Evolutionary conservation across 352 stramenopile genomes (phyloP).

Genomic region (Globisporangium iwayamae): DNA sequence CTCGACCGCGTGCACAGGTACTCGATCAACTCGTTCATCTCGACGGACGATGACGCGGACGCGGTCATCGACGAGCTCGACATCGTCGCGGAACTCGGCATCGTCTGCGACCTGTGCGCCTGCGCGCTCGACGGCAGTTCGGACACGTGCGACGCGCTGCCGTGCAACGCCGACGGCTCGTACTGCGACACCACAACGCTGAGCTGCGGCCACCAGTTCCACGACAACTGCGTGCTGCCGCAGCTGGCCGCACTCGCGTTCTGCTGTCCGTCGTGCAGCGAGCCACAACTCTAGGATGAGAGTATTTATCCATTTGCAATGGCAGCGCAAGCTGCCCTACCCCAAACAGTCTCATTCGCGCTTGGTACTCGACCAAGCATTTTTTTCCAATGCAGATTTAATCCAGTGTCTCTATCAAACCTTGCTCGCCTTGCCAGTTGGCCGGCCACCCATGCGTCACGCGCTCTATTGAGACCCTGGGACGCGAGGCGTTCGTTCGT

Average conservation of each 20-base stretch:
- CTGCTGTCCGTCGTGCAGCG: constrained; percentile 19
- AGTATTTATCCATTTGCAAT: not conserved
- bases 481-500: constrained; percentile 3
- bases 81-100: not conserved
- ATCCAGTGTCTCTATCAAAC: too few relatives aligned
- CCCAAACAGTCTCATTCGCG: too few relatives aligned
- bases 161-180: not conserved
- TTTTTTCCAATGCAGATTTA: too few relatives aligned
- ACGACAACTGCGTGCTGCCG: constrained; percentile 20
- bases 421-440: not conserved
- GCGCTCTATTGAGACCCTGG: not conserved
- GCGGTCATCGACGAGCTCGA: not conserved
- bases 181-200: constrained; percentile 19
- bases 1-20: constrained; percentile 1
- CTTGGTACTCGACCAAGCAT: too few relatives aligned
- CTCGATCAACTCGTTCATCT: constrained; percentile 7
- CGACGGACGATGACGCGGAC: constrained; percentile 3
- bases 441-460: not conserved
- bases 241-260: constrained; percentile 13
- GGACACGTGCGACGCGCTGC: not conserved
- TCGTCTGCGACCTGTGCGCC: constrained; percentile 8
- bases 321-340: too few relatives aligned
- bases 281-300: not conserved
- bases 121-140: not conserved
- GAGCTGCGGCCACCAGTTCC: constrained; percentile 22